phyloP scores from a whole-genome alignment of 2,329 filamentous ascomycete genomes.

The Cordyceps fumosorosea region DNA sequence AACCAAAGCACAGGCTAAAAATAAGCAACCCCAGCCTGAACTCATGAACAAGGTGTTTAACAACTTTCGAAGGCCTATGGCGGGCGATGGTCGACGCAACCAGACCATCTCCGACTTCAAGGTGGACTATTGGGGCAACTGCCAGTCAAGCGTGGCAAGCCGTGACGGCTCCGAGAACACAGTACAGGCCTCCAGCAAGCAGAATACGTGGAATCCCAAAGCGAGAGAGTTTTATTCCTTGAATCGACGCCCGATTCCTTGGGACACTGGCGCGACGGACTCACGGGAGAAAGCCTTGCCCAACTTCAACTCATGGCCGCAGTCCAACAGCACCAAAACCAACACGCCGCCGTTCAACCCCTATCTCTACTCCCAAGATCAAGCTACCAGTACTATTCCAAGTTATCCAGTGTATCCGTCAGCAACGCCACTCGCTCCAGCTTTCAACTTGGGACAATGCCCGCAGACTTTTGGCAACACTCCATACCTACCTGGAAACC shows the following conservation, averaged over 20 bases:
- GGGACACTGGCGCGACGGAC: neutral
- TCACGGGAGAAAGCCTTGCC: neutral
- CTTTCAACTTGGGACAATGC: neutral
- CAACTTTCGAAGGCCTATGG: constrained; percentile 3
- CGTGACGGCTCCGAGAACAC: neutral
- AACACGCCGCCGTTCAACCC: neutral
- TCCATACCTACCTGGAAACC: neutral
- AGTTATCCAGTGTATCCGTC: neutral
- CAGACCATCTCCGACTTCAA: constrained; percentile 9
- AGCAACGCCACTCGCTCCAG: neutral
- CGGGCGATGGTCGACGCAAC: constrained; percentile 3
- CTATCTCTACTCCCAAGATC: neutral
- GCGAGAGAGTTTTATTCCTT: constrained; percentile 25
- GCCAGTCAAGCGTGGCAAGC: neutral
- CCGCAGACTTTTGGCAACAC: neutral
- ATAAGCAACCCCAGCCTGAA: neutral
- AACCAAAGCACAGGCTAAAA: neutral
- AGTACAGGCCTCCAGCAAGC: constrained; percentile 6
- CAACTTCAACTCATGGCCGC: neutral
- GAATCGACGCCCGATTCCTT: neutral
- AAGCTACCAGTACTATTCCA: neutral
- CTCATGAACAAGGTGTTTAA: neutral
- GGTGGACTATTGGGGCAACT: constrained; percentile 7
- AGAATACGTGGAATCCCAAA: constrained; percentile 24
- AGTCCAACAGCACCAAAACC: neutral